phyloP scores from a whole-genome alignment of 2,329 filamentous ascomycete genomes.

The Trichoderma pleuroti region DNA sequence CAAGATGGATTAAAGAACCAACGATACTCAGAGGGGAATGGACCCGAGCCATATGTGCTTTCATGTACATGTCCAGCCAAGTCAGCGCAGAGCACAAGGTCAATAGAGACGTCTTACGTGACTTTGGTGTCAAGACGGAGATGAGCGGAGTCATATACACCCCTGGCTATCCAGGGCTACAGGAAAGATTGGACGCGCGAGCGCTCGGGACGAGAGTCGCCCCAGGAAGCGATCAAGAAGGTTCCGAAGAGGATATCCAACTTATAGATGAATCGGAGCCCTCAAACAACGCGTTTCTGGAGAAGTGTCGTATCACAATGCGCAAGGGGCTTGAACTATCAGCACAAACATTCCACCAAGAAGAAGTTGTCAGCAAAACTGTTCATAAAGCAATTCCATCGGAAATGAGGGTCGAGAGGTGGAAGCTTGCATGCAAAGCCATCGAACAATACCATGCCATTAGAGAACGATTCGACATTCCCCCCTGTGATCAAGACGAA shows the following conservation, averaged over 20 bases:
- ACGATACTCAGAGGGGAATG: conserved; percentile 16
- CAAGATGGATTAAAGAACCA: conserved; percentile 21
- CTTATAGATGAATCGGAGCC: background rate
- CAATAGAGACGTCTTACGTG: conserved; percentile 12
- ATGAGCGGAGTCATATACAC: background rate
- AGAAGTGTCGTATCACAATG: background rate
- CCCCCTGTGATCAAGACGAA: background rate
- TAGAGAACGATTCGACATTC: background rate
- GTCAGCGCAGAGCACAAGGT: conserved; percentile 13
- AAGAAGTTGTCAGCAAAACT: background rate
- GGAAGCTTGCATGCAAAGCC: background rate
- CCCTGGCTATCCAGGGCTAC: background rate
- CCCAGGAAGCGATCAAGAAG: background rate
- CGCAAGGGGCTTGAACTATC: background rate
- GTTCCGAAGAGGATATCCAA: background rate
- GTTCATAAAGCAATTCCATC: background rate
- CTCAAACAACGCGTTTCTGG: background rate
- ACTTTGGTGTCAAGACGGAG: conserved; percentile 18
- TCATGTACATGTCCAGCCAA: conserved; percentile 19
- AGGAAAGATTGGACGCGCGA: background rate
- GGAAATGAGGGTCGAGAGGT: background rate
- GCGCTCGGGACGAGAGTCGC: background rate
- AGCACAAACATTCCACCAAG: background rate
- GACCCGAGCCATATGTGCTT: conserved; percentile 9
- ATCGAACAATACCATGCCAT: background rate